These are phyloP conservation scores for Endocarpon pusillum DNA, from an alignment of 495 filamentous ascomycete genomes.

Conservation along the genomic window DNA sequence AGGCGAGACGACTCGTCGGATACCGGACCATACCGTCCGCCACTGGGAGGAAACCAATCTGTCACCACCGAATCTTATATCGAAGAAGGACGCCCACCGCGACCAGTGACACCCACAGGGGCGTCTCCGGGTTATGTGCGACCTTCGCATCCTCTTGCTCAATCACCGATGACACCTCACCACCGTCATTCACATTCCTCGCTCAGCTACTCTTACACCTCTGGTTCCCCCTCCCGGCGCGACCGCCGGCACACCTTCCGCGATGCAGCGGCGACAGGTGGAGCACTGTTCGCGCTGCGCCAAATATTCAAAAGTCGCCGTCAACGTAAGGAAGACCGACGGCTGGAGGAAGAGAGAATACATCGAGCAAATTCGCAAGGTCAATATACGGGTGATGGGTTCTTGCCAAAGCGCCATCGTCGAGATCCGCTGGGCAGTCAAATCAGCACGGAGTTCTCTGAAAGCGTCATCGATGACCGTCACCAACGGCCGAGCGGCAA, in stretches of 20 bases:
- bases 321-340: conserved; percentile 43
- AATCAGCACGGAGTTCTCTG: conserved; percentile 29
- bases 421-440: conserved; percentile 27
- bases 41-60: conserved; percentile 13
- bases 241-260: conserved; percentile 32
- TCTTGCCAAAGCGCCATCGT: conserved; percentile 35
- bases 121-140: conserved; percentile 3
- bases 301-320: conserved; percentile 46
- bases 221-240: conserved; percentile 23
- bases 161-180: conserved; percentile 15
- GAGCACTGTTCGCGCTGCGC: conserved; percentile 43
- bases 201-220: conserved; percentile 22
- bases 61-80: conserved; percentile 5
- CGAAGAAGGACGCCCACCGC: conserved; percentile 3
- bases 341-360: conserved; percentile 43
- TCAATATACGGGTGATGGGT: conserved; percentile 41
- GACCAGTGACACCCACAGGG: conserved; percentile 6
- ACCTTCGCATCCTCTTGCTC: conserved; percentile 18
- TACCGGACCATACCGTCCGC: conserved; percentile 26
- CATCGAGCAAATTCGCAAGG: conserved; percentile 35
- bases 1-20: conserved; percentile 42
- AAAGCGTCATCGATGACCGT: conserved; percentile 17
- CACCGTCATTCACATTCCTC: conserved; percentile 22
- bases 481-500: conserved; percentile 17
- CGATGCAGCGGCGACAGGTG: conserved; percentile 51